Evolutionary conservation across 2,329 filamentous ascomycete genomes (phyloP).

Genomic region (Fusarium humuli): DNA sequence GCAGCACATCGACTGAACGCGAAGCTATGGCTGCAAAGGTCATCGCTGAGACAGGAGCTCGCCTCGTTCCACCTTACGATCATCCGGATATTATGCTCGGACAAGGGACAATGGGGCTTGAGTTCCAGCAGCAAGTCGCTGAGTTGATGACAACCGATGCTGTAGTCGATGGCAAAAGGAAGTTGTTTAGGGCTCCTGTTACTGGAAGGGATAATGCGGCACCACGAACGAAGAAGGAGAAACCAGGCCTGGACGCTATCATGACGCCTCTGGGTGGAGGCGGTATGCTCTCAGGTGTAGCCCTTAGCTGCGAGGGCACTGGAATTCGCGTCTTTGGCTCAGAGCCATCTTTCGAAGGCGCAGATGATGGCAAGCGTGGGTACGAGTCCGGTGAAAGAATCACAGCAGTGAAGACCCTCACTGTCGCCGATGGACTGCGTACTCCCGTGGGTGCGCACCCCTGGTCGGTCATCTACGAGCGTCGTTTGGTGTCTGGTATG

Average conservation of each 20-base stretch:
- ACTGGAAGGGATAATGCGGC: constrained; percentile 39
- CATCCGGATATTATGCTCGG: constrained; percentile 92
- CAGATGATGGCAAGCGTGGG: constrained; percentile 82
- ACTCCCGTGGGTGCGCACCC: constrained; percentile 83
- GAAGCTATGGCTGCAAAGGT: constrained; percentile 81
- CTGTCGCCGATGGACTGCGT: constrained; percentile 88
- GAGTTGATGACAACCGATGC: constrained; percentile 58
- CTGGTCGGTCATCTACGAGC: constrained; percentile 81
- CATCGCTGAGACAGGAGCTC: constrained; percentile 76
- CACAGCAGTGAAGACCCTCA: constrained; percentile 76
- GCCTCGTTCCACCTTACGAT: constrained; percentile 89
- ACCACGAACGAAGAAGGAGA: constrained; percentile 31
- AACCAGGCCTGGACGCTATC: constrained; percentile 71
- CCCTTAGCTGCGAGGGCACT: constrained; percentile 78
- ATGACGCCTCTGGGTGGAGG: constrained; percentile 89
- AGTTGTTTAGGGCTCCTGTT: constrained; percentile 27
- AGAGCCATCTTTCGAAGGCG: constrained; percentile 85
- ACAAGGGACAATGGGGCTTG: constrained; percentile 89
- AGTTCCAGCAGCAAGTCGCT: constrained; percentile 79
- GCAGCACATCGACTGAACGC: constrained; percentile 82
- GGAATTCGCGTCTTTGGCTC: constrained; percentile 84
- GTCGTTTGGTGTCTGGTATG: constrained; percentile 75
- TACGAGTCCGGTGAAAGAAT: constrained; percentile 74
- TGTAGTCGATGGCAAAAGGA: constrained; percentile 31
- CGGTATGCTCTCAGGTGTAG: constrained; percentile 86